A percentile compares a stretch with the other conserved stretches of the same genome.
These are phyloP conservation scores for Sordariomycetes sp. DNA, from an alignment of 2,329 filamentous ascomycete species.

Conservation along the genomic window DNA sequence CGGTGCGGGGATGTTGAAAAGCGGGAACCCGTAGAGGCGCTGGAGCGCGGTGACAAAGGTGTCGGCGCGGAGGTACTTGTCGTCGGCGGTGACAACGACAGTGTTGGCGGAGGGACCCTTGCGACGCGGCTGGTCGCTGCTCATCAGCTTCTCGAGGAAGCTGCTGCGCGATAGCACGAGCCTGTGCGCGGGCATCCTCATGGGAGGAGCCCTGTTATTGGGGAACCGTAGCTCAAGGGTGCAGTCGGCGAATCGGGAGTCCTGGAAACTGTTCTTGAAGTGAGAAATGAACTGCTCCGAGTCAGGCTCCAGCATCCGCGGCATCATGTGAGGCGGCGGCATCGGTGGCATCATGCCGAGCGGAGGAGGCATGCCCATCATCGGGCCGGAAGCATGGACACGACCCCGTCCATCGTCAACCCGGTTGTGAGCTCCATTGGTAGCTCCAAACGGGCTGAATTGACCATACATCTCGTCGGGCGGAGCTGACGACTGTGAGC, in stretches of 20 bases:
- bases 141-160: constrained; percentile 15
- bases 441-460: constrained; percentile 19
- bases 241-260: constrained; percentile 24
- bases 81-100: constrained; percentile 32
- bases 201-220: constrained; percentile 17
- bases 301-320: constrained; percentile 24
- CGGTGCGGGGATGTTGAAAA: constrained; percentile 24
- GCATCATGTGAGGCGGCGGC: constrained; percentile 8
- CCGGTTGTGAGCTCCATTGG: constrained; percentile 18
- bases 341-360: constrained; percentile 16
- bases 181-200: constrained; percentile 38
- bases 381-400: constrained; percentile 1
- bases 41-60: constrained; percentile 44
- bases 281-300: constrained; percentile 24
- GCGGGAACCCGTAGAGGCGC: constrained; percentile 39
- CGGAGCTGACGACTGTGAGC: constrained; percentile 41
- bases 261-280: constrained; percentile 17
- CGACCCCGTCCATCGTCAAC: constrained; percentile 16
- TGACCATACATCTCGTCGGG: constrained; percentile 25
- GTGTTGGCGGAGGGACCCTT: constrained; percentile 16
- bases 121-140: not conserved
- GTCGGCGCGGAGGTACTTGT: constrained; percentile 39
- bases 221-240: constrained; percentile 25
- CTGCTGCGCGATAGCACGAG: constrained; percentile 39
- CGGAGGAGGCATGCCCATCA: constrained; percentile 10